Conservation (phyloP, 495 filamentous ascomycete genomes). For the Lentithecium fluviatile region DNA sequence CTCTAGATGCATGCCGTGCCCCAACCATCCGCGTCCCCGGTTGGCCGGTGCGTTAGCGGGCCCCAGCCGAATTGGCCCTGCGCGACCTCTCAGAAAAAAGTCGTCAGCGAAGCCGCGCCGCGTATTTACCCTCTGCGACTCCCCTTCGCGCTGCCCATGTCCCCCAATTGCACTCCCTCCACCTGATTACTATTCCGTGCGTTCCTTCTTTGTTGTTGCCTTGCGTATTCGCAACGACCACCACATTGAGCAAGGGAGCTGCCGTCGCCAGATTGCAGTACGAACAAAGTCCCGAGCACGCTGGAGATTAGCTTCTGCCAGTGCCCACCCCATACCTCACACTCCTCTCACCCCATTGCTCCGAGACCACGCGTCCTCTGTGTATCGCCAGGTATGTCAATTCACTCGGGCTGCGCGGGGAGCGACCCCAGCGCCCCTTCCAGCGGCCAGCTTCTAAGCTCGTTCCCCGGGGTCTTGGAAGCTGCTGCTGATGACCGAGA, state of each 20-base stretch:
- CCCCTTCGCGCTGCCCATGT: not conserved
- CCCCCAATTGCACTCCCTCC: slow-evolving; percentile 25
- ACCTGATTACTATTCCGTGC: not conserved
- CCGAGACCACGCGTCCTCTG: not conserved
- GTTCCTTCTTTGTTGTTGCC: not conserved
- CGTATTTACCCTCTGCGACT: slow-evolving; percentile 18
- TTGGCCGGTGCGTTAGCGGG: slow-evolving; percentile 1
- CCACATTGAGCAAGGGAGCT: slow-evolving; percentile 27
- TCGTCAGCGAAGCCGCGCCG: slow-evolving; percentile 1
- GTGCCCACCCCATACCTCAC: not conserved
- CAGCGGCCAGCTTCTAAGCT: not conserved
- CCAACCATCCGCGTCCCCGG: slow-evolving; percentile 9
- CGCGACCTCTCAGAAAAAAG: slow-evolving; percentile 28
- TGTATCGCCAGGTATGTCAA: not conserved
- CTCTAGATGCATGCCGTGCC: slow-evolving; percentile 6
- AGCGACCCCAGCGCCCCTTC: not conserved
- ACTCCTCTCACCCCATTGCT: not conserved
- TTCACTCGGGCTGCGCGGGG: too few relatives aligned
- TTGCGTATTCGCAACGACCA: not conserved
- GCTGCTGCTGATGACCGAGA: too few relatives aligned
- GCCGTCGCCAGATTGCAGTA: slow-evolving; percentile 14
- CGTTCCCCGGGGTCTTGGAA: slow-evolving; percentile 1
- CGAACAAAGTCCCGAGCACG: slow-evolving; percentile 25
- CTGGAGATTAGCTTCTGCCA: slow-evolving; percentile 35
- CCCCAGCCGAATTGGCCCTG: slow-evolving; percentile 1